phyloP scores from a whole-genome alignment of 768 basidiomycete species.

The Amylocystis lapponica region DNA sequence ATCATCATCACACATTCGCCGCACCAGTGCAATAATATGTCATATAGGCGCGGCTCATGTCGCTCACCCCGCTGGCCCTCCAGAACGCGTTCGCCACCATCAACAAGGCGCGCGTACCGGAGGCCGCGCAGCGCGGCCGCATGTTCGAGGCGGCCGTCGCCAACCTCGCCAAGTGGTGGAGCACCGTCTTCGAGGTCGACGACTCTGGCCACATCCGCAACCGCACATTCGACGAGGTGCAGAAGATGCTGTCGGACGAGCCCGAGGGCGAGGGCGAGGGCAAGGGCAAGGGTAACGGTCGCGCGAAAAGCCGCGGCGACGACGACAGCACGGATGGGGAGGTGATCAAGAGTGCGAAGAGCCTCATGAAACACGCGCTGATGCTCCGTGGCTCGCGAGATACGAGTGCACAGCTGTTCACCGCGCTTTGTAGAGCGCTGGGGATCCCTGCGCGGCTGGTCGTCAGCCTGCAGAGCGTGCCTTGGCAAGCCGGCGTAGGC shows the following conservation, averaged over 20 bases:
- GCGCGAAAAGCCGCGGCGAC: conserved; percentile 26
- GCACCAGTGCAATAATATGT: conserved; percentile 4
- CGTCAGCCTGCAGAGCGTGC: conserved; percentile 85
- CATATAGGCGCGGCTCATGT: conserved; percentile 78
- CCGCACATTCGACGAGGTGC: conserved; percentile 72
- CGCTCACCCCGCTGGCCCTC: conserved; percentile 72
- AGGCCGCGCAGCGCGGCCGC: conserved; percentile 73
- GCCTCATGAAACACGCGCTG: conserved; percentile 89
- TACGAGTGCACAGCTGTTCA: conserved; percentile 86
- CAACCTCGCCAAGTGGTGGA: conserved; percentile 84
- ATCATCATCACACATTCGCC: background rate
- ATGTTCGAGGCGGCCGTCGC: conserved; percentile 81
- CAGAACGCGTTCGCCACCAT: conserved; percentile 81
- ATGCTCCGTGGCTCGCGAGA: conserved; percentile 79
- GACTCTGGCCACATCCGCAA: conserved; percentile 66
- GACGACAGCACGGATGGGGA: conserved; percentile 52
- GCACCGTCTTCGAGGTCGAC: conserved; percentile 57
- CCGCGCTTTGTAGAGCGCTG: conserved; percentile 79
- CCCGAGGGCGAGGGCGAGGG: no score
- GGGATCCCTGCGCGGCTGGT: conserved; percentile 85
- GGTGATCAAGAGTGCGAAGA: conserved; percentile 68
- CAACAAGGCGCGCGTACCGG: conserved; percentile 75
- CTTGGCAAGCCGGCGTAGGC: conserved; percentile 72
- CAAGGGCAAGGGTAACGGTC: conserved; percentile 26
- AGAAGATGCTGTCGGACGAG: conserved; percentile 22